Evolutionary conservation across 108 stramenopile genomes (phyloP).

Genomic region (Epithemia pelagica): DNA sequence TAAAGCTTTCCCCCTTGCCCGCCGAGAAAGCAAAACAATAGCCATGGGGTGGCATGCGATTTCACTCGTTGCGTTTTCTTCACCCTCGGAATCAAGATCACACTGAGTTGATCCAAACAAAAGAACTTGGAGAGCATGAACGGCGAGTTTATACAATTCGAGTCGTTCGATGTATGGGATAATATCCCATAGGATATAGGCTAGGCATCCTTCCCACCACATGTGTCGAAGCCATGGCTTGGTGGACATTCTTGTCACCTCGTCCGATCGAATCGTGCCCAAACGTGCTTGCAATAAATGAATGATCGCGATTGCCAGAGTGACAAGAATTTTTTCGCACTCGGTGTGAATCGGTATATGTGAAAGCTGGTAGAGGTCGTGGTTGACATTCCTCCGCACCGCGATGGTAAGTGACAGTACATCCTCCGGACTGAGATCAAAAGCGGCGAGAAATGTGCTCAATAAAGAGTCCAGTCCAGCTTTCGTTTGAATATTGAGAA

Average conservation of each 20-base stretch:
- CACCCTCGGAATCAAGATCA: too few relatives aligned
- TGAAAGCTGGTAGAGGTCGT: neutral
- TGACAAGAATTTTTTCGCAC: constrained; percentile 51
- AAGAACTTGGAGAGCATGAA: constrained; percentile 38
- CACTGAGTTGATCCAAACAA: constrained; percentile 21
- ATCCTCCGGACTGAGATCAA: neutral
- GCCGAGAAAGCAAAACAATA: constrained; percentile 37
- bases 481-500: constrained; percentile 16
- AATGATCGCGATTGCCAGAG: constrained; percentile 32
- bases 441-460: neutral
- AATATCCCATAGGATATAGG: constrained; percentile 72
- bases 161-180: constrained; percentile 57
- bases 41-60: neutral
- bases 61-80: neutral
- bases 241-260: constrained; percentile 7
- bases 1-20: constrained; percentile 75
- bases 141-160: constrained; percentile 39
- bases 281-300: constrained; percentile 37
- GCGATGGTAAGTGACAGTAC: neutral
- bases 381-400: neutral
- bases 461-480: constrained; percentile 13
- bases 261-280: constrained; percentile 5
- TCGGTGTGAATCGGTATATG: constrained; percentile 9
- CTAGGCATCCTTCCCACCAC: constrained; percentile 61
- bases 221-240: constrained; percentile 79